Percentiles rank a stretch among this genome's conserved stretches.
These are phyloP conservation scores for Raphanus sativus DNA, from an alignment of 345 rosid genomes.

Conservation along the genomic window DNA sequence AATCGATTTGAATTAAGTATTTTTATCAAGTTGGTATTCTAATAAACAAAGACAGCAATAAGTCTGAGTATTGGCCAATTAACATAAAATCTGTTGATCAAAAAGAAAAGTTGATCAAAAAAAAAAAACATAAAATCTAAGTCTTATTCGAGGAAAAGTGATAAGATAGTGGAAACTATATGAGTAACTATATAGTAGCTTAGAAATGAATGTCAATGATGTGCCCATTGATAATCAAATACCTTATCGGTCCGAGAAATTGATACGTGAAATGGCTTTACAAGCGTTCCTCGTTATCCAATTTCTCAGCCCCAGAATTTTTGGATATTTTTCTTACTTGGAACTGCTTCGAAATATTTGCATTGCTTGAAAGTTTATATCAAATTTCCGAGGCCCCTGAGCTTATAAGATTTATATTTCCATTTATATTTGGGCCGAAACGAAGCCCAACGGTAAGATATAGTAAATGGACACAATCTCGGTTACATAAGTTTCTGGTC, in stretches of 20 bases:
- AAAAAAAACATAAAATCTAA: no score
- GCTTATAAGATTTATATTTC: not conserved
- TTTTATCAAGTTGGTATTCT: no score
- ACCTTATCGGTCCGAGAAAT: slow-evolving; percentile 24
- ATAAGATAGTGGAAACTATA: no score
- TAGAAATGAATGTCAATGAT: slow-evolving; percentile 23
- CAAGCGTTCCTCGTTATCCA: not conserved
- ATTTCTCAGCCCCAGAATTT: not conserved
- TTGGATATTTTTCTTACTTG: not conserved
- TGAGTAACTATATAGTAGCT: not conserved
- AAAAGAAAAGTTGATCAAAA: no score
- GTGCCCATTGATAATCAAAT: slow-evolving; percentile 13
- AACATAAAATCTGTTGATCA: no score
- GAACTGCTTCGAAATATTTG: not conserved
- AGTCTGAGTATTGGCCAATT: no score
- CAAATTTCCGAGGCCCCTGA: not conserved
- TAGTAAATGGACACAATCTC: not conserved
- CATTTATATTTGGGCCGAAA: not conserved
- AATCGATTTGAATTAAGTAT: no score
- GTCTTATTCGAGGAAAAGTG: no score
- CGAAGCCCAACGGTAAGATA: not conserved
- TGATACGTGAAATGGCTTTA: not conserved
- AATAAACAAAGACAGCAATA: no score
- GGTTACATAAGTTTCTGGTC: not conserved
- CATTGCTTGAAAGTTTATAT: not conserved